Conservation (phyloP, 257 asterid genomes). For the Linaria vulgaris region DNA sequence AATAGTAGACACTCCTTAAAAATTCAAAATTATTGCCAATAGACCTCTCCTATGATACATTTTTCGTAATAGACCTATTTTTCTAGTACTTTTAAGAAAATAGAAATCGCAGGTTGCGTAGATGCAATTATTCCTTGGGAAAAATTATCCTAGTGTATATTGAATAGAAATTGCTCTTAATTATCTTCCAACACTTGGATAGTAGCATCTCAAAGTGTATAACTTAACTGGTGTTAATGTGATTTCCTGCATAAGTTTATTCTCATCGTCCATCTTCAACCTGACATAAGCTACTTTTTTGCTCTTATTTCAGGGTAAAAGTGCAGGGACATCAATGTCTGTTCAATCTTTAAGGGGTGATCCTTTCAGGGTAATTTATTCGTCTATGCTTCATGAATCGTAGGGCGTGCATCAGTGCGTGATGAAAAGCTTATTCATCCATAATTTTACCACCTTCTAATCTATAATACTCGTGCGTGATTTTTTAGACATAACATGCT, state of each 20-base stretch:
- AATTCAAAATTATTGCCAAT: too few species aligned
- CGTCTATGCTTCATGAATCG: background rate
- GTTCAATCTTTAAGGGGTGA: slow-evolving; percentile 94
- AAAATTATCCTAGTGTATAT: background rate
- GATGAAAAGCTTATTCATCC: background rate
- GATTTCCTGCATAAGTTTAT: background rate
- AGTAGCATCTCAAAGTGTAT: background rate
- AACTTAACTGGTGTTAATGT: background rate
- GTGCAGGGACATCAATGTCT: slow-evolving; percentile 85
- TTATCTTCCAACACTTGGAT: background rate
- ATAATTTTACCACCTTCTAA: background rate
- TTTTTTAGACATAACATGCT: too few species aligned
- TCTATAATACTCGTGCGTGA: too few species aligned
- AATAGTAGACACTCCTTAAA: too few species aligned
- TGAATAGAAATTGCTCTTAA: background rate
- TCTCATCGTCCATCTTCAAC: slow-evolving; percentile 1
- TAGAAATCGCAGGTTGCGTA: too few species aligned
- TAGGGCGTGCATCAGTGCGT: background rate
- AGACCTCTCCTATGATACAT: too few species aligned
- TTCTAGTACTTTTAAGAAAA: too few species aligned
- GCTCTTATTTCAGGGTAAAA: slow-evolving; percentile 70
- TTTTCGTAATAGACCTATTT: too few species aligned
- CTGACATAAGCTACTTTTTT: slow-evolving; percentile 11
- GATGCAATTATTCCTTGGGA: background rate
- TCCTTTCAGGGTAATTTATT: slow-evolving; percentile 76